phyloP scores from a whole-genome alignment of 176 grass and related monocot species.

The Chloris gayana region DNA sequence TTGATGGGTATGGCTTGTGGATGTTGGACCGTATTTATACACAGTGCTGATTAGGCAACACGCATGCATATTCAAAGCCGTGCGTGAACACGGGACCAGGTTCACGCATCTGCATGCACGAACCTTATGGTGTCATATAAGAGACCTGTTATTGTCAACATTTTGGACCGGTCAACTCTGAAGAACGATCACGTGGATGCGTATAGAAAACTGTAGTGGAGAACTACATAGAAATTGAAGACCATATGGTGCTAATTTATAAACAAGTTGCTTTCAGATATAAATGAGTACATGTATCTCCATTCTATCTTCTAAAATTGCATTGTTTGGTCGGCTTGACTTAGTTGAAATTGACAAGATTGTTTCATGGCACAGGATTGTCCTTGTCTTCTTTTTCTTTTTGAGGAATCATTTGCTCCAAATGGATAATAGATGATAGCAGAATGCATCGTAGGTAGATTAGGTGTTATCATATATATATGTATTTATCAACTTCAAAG shows the following conservation, averaged over 20 bases:
- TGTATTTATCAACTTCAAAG: too few species aligned
- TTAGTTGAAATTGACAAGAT: background rate
- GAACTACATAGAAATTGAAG: too few species aligned
- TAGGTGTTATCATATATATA: too few species aligned
- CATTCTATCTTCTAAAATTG: background rate
- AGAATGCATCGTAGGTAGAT: too few species aligned
- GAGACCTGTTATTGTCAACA: slow-evolving; percentile 4
- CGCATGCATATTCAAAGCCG: background rate
- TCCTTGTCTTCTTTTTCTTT: too few species aligned
- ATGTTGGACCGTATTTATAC: background rate
- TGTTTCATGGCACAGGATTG: too few species aligned
- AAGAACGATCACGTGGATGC: slow-evolving; percentile 12
- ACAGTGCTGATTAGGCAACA: background rate
- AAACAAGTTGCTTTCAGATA: background rate
- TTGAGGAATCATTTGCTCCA: too few species aligned
- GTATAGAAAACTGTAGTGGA: background rate
- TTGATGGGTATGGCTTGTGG: background rate
- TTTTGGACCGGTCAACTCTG: slow-evolving; percentile 18
- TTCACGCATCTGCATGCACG: background rate
- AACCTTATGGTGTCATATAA: background rate
- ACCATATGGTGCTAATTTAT: background rate
- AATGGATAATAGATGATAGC: too few species aligned
- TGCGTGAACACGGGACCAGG: background rate
- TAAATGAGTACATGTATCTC: background rate
- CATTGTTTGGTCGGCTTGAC: background rate